Conservation (phyloP, 2,329 filamentous ascomycete species). For the Phoma herbarum region DNA sequence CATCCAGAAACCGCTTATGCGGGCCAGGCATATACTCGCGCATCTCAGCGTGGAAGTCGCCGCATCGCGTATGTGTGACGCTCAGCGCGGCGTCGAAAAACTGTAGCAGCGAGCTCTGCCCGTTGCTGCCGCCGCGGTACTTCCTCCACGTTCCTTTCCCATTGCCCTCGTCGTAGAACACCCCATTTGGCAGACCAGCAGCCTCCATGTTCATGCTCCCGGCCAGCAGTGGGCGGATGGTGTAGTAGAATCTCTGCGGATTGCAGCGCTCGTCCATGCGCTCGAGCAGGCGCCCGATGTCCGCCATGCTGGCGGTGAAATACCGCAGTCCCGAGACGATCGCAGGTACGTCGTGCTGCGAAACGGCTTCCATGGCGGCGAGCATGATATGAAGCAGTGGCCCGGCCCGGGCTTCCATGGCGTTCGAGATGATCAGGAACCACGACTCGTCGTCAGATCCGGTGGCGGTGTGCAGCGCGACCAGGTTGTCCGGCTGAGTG, state of each 20-base stretch:
- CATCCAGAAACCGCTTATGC: constrained; percentile 61
- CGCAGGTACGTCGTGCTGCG: constrained; percentile 46
- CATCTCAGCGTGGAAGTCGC: constrained; percentile 56
- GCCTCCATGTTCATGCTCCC: constrained; percentile 64
- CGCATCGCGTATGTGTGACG: constrained; percentile 57
- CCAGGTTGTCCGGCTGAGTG: constrained; percentile 42
- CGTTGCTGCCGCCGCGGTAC: constrained; percentile 64
- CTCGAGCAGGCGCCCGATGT: constrained; percentile 54
- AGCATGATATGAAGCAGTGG: constrained; percentile 58
- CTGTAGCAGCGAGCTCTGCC: constrained; percentile 63
- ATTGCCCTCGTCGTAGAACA: constrained; percentile 62
- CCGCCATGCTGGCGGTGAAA: constrained; percentile 54
- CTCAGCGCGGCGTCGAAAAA: constrained; percentile 63
- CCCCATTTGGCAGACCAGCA: constrained; percentile 60
- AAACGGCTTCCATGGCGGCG: constrained; percentile 57
- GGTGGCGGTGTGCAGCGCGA: constrained; percentile 42
- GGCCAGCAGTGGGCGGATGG: constrained; percentile 61
- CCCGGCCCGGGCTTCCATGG: constrained; percentile 62
- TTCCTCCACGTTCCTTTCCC: constrained; percentile 60
- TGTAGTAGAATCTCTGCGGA: constrained; percentile 61
- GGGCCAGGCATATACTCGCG: constrained; percentile 63
- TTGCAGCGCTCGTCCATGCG: constrained; percentile 62
- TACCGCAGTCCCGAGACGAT: constrained; percentile 53
- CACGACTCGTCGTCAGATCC: constrained; percentile 49
- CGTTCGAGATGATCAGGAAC: constrained; percentile 63